Evolutionary conservation across 345 rosid species (phyloP).

Genomic region (Euphorbia tirucalli): DNA sequence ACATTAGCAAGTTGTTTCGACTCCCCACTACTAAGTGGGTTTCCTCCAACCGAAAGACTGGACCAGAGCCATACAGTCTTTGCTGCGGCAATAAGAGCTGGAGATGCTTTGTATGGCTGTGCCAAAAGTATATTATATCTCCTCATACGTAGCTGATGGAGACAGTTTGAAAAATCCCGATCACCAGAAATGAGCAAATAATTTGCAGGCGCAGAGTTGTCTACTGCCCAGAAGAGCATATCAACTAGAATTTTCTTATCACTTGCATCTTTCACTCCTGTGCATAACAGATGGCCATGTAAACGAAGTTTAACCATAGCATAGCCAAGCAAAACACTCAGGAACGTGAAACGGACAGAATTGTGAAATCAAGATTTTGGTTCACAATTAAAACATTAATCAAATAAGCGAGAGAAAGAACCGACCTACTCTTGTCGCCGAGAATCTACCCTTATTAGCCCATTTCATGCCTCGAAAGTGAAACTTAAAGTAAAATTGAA

Average conservation of each 20-base stretch:
- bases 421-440: background rate
- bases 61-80: slow-evolving; percentile 89
- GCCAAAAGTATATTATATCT: slow-evolving; percentile 90
- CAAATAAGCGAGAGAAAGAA: background rate
- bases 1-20: slow-evolving; percentile 17
- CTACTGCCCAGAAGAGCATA: slow-evolving; percentile 94
- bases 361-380: background rate
- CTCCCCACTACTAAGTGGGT: slow-evolving; percentile 52
- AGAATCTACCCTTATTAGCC: background rate
- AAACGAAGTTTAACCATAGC: background rate
- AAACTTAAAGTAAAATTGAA: background rate
- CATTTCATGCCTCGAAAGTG: background rate
- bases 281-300: background rate
- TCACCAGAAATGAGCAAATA: slow-evolving; percentile 84
- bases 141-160: slow-evolving; percentile 85
- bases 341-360: background rate
- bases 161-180: slow-evolving; percentile 90
- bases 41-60: slow-evolving; percentile 62
- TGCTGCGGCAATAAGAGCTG: slow-evolving; percentile 76
- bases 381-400: background rate
- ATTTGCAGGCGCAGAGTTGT: slow-evolving; percentile 90
- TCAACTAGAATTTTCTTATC: slow-evolving; percentile 95
- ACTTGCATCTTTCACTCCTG: slow-evolving; percentile 97
- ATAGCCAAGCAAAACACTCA: background rate
- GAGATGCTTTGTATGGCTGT: slow-evolving; percentile 72